A percentile compares a stretch with the other conserved stretches of the same genome.
Conservation (phyloP, 768 basidiomycete genomes). For the Cystobasidium tubakii region DNA sequence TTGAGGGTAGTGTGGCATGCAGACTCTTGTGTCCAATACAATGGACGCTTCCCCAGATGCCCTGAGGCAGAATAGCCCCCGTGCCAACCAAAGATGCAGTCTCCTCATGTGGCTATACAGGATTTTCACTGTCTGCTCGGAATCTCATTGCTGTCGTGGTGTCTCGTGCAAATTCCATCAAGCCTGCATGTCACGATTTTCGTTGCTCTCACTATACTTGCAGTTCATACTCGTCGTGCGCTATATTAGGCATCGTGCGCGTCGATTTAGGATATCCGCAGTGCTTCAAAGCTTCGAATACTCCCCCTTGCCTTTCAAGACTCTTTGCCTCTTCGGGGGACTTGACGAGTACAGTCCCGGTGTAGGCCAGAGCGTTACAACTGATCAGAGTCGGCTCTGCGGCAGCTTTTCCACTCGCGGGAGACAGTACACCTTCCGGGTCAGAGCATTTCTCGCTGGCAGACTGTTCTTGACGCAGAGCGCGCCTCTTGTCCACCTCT, state of each 20-base stretch:
- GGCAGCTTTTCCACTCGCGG: neutral
- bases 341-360: slow-evolving; percentile 34
- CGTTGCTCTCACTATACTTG: too few species aligned
- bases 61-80: too few species aligned
- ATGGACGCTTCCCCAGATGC: too few species aligned
- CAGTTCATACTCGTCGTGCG: neutral
- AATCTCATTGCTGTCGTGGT: too few species aligned
- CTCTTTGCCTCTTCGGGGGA: slow-evolving; percentile 2
- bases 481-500: neutral
- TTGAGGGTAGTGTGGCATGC: neutral
- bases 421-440: neutral
- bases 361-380: slow-evolving; percentile 26
- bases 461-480: neutral
- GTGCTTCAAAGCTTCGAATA: slow-evolving; percentile 10
- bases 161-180: too few species aligned
- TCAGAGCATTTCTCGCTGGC: neutral
- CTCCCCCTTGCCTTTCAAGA: neutral
- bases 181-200: too few species aligned
- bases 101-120: too few species aligned
- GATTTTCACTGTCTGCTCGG: too few species aligned
- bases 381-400: slow-evolving; percentile 25
- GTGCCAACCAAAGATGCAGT: too few species aligned
- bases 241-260: neutral
- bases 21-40: too few species aligned
- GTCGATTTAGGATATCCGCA: slow-evolving; percentile 26